A percentile compares a stretch with the other conserved stretches of the same genome.
Conservation (phyloP, 495 filamentous ascomycete genomes). For the Penicillium antarcticum region DNA sequence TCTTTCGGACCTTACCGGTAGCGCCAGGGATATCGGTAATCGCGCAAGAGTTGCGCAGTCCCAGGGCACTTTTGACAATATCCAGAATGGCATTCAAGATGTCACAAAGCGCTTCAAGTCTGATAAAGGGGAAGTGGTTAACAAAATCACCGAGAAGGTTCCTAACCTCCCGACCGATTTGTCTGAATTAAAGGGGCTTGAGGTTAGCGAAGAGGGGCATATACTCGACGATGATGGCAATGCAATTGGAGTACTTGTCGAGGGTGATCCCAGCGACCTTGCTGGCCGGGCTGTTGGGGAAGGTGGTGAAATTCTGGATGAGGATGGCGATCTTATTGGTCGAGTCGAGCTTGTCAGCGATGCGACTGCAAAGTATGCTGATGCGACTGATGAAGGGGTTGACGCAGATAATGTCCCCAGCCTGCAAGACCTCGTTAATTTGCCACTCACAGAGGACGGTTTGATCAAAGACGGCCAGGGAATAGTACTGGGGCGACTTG, state of each 20-base stretch:
- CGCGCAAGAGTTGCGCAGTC: no score
- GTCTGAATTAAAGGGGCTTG: slow-evolving; percentile 64
- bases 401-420: slow-evolving; percentile 29
- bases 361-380: slow-evolving; percentile 7
- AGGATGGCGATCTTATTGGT: slow-evolving; percentile 48
- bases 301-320: slow-evolving; percentile 50
- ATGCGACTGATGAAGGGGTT: slow-evolving; percentile 12
- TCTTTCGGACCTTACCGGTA: not conserved
- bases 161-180: slow-evolving; percentile 39
- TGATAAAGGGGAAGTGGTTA: no score
- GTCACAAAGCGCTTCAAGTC: no score
- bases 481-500: slow-evolving; percentile 52
- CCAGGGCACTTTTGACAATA: no score
- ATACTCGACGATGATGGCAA: slow-evolving; percentile 38
- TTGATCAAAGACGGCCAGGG: slow-evolving; percentile 52
- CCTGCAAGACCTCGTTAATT: slow-evolving; percentile 40
- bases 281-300: slow-evolving; percentile 49
- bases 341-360: slow-evolving; percentile 29
- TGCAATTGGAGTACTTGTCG: slow-evolving; percentile 35
- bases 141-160: no score
- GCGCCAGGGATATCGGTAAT: no score
- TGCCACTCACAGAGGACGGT: slow-evolving; percentile 54
- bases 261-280: slow-evolving; percentile 44
- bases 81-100: no score
- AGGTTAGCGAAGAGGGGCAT: slow-evolving; percentile 49